Evolutionary conservation across 306 rosid species (phyloP).

Genomic region (Gynostemma pentaphyllum): DNA sequence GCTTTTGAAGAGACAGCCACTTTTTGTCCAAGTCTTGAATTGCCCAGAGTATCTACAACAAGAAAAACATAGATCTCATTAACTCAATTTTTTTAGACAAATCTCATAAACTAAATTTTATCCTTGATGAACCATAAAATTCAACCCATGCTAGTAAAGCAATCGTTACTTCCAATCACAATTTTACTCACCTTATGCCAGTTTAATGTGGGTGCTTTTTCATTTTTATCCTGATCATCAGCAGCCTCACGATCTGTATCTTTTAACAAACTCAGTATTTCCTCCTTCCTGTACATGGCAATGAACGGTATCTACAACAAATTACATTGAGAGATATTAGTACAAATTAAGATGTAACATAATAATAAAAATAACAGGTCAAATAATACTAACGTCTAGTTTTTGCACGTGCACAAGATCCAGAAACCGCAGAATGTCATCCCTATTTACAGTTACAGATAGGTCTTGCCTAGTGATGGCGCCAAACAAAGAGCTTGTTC

Average conservation of each 20-base stretch:
- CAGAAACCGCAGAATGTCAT: conserved; percentile 72
- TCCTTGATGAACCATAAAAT: not conserved
- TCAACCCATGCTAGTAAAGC: not conserved
- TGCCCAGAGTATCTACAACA: conserved; percentile 74
- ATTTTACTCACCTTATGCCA: conserved; percentile 74
- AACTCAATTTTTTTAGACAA: too few species aligned
- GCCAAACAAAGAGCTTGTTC: conserved; percentile 51
- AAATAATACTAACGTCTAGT: conserved; percentile 59
- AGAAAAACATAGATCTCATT: conserved; percentile 17
- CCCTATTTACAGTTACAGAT: conserved; percentile 38
- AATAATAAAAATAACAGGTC: not conserved
- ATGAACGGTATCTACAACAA: conserved; percentile 68
- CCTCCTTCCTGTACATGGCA: conserved; percentile 92
- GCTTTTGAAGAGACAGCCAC: conserved; percentile 91
- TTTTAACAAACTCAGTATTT: conserved; percentile 68
- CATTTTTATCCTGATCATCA: conserved; percentile 49
- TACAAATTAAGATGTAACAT: conserved; percentile 13
- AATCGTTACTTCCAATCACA: not conserved
- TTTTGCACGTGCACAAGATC: conserved; percentile 83
- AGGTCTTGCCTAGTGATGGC: conserved; percentile 32
- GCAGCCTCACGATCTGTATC: conserved; percentile 45
- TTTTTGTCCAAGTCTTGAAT: conserved; percentile 84
- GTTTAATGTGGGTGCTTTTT: conserved; percentile 49
- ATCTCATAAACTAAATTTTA: too few species aligned
- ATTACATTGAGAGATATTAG: conserved; percentile 11